A percentile compares a stretch with the other conserved stretches of the same genome.
phyloP scores from a whole-genome alignment of 495 filamentous ascomycete species.

The Aspergillus homomorphus region DNA sequence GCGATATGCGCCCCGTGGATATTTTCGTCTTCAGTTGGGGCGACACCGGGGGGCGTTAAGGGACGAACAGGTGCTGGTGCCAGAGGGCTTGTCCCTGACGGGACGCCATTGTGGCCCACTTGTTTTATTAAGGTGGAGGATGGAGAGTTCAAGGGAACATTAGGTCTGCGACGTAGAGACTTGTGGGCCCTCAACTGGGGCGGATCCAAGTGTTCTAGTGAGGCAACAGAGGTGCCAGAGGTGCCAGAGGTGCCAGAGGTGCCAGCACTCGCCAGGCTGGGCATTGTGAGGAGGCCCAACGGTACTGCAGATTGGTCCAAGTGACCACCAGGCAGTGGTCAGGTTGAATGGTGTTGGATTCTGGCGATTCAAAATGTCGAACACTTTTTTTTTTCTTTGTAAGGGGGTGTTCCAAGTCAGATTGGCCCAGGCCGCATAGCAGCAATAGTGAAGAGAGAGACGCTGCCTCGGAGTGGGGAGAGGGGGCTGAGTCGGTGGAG shows the following conservation, averaged over 20 bases:
- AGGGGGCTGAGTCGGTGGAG: too few species aligned
- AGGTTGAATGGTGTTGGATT: not conserved
- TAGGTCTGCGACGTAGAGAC: constrained; percentile 38
- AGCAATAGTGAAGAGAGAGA: not conserved
- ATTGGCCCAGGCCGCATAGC: not conserved
- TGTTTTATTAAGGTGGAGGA: constrained; percentile 25
- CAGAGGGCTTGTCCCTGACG: constrained; percentile 16
- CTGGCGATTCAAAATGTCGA: not conserved
- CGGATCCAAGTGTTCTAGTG: constrained; percentile 26
- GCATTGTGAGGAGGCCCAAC: constrained; percentile 33
- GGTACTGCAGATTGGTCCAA: constrained; percentile 7
- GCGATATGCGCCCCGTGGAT: constrained; percentile 20
- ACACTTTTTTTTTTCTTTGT: not conserved
- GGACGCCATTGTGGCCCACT: constrained; percentile 22
- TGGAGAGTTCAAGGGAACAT: constrained; percentile 25
- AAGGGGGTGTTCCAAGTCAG: not conserved
- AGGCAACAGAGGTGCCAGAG: constrained; percentile 32
- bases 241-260: constrained; percentile 34
- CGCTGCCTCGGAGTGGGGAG: not conserved
- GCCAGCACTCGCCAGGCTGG: constrained; percentile 33
- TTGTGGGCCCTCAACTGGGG: constrained; percentile 47
- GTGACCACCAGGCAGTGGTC: constrained; percentile 2
- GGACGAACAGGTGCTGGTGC: constrained; percentile 33
- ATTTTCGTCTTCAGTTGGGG: constrained; percentile 22
- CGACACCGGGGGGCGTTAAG: constrained; percentile 39